Percentiles rank a stretch among this genome's conserved stretches.
phyloP scores from a whole-genome alignment of 2,329 filamentous ascomycete genomes.

The Fusarium proliferatum region DNA sequence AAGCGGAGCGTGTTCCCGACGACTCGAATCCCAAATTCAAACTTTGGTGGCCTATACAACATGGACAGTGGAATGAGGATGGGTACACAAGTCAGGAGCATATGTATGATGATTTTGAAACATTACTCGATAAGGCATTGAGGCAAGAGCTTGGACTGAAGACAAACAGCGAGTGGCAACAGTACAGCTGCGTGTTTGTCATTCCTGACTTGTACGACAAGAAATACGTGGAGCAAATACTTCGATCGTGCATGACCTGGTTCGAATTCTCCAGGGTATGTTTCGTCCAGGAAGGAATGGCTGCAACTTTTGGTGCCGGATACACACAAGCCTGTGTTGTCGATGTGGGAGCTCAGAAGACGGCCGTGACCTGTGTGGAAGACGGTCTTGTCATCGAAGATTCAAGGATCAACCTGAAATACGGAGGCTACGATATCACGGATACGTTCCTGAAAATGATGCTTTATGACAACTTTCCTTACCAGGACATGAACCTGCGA shows the following conservation, averaged over 20 bases:
- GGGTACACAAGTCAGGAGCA: conserved; percentile 85
- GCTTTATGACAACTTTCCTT: conserved; percentile 95
- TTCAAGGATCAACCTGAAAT: conserved; percentile 94
- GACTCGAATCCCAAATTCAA: conserved; percentile 90
- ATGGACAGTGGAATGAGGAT: conserved; percentile 89
- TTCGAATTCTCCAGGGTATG: conserved; percentile 91
- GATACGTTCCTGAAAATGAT: conserved; percentile 98
- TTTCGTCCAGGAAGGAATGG: conserved; percentile 96
- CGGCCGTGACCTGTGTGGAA: conserved; percentile 95
- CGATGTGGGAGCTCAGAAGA: conserved; percentile 97
- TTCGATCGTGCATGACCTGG: conserved; percentile 87
- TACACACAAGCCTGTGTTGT: conserved; percentile 96
- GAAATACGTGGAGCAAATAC: conserved; percentile 83
- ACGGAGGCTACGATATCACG: conserved; percentile 90
- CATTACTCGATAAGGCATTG: conserved; percentile 87
- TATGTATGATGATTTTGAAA: conserved; percentile 87
- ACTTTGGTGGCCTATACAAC: conserved; percentile 89
- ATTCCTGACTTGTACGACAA: conserved; percentile 98
- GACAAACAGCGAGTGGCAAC: conserved; percentile 82
- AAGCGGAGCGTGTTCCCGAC: conserved; percentile 88
- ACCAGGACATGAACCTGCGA: conserved; percentile 91
- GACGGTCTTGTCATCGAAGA: conserved; percentile 96
- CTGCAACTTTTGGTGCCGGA: conserved; percentile 93
- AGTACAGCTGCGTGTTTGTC: conserved; percentile 96
- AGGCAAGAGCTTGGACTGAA: conserved; percentile 84